Conservation (phyloP, 2,329 filamentous ascomycete species). For the Colletotrichum tropicale region DNA sequence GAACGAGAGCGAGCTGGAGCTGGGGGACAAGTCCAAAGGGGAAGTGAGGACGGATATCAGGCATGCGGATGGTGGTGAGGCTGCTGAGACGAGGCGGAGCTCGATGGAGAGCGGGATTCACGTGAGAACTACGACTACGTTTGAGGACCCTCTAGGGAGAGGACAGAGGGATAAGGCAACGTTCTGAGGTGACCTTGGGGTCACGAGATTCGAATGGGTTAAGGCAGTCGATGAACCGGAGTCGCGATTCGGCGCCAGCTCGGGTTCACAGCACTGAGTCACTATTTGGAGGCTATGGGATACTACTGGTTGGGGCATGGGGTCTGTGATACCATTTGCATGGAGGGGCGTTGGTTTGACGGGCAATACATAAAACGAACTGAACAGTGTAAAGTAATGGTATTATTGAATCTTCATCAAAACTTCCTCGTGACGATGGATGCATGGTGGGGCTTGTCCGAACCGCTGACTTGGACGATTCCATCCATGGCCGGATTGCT, state of each 20-base stretch:
- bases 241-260: background rate
- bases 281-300: background rate
- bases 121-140: slow-evolving; percentile 21
- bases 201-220: background rate
- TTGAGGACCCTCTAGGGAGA: background rate
- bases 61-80: background rate
- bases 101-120: slow-evolving; percentile 21
- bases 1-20: slow-evolving; percentile 30
- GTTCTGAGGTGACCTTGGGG: background rate
- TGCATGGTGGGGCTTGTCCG: background rate
- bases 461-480: background rate
- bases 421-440: background rate
- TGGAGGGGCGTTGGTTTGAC: background rate
- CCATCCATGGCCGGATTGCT: background rate
- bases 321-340: background rate
- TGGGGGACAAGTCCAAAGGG: slow-evolving; percentile 33
- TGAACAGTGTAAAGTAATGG: background rate
- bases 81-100: background rate
- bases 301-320: background rate
- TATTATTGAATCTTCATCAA: background rate
- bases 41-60: slow-evolving; percentile 35
- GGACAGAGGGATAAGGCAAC: background rate
- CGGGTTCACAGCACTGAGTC: background rate
- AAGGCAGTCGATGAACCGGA: background rate
- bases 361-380: background rate